Percentiles rank a stretch among this genome's conserved stretches.
These are phyloP conservation scores for Pseudomicrostroma phylloplanum DNA, from an alignment of 1,284 basidiomycete genomes.

Conservation along the genomic window DNA sequence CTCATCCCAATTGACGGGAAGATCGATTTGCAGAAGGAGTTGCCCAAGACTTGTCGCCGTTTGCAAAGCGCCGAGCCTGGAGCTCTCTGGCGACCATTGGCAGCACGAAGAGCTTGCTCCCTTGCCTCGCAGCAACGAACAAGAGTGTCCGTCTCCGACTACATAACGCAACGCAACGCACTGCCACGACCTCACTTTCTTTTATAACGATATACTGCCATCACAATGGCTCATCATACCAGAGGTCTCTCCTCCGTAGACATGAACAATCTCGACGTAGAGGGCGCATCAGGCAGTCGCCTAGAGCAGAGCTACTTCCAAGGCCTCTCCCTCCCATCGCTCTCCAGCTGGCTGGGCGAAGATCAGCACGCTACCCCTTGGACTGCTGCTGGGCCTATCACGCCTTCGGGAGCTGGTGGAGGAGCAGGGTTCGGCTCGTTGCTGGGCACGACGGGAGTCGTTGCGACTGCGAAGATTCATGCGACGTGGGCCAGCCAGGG, in stretches of 20 bases:
- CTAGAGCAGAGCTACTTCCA: background rate
- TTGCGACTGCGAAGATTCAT: slow-evolving; percentile 16
- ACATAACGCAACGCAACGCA: too few species aligned
- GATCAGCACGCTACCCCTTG: background rate
- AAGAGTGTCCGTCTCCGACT: too few species aligned
- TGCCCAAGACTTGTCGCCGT: too few species aligned
- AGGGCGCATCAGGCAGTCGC: background rate
- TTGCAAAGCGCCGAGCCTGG: too few species aligned
- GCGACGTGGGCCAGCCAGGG: slow-evolving; percentile 36
- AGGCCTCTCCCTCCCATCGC: background rate
- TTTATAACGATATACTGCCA: too few species aligned
- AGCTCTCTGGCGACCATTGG: too few species aligned
- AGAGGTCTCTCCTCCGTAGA: slow-evolving; percentile 4
- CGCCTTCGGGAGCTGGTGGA: too few species aligned
- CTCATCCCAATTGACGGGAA: too few species aligned
- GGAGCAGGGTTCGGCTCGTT: background rate
- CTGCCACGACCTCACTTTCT: too few species aligned
- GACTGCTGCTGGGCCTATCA: background rate
- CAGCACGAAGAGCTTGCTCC: too few species aligned
- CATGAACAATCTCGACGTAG: background rate
- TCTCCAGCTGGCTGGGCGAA: background rate
- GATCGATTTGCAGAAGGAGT: too few species aligned
- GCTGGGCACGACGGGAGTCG: background rate
- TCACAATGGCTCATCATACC: background rate
- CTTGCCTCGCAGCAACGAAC: too few species aligned